phyloP scores from a whole-genome alignment of 2,329 filamentous ascomycete species.

The Aspergillus melleus region DNA sequence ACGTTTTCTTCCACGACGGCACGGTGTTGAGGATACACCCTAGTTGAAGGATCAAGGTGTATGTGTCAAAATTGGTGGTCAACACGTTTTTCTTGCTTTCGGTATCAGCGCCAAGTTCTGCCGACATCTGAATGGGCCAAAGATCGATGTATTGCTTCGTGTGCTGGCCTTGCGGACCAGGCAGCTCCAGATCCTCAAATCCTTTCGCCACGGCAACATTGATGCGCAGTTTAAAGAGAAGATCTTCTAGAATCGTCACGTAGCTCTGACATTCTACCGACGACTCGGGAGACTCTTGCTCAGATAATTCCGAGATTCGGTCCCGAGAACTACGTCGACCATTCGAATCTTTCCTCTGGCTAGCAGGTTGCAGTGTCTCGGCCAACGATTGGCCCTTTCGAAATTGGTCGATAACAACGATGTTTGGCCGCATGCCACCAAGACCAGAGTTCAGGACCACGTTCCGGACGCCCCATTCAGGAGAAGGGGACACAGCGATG shows the following conservation, averaged over 20 bases:
- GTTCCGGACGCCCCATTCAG: slow-evolving; percentile 84
- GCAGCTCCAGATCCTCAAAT: slow-evolving; percentile 74
- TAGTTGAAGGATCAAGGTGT: slow-evolving; percentile 81
- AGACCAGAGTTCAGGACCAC: slow-evolving; percentile 77
- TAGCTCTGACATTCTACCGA: slow-evolving; percentile 73
- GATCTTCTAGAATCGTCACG: slow-evolving; percentile 78
- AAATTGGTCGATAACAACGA: slow-evolving; percentile 77
- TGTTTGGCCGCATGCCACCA: slow-evolving; percentile 86
- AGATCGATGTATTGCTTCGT: slow-evolving; percentile 79
- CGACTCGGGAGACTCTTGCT: slow-evolving; percentile 66
- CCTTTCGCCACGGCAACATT: slow-evolving; percentile 84
- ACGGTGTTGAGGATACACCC: slow-evolving; percentile 83
- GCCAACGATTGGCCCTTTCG: slow-evolving; percentile 60
- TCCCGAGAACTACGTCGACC: slow-evolving; percentile 20
- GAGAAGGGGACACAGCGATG: slow-evolving; percentile 75
- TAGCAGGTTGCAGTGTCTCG: slow-evolving; percentile 54
- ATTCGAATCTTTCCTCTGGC: slow-evolving; percentile 25
- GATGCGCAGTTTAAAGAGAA: slow-evolving; percentile 73
- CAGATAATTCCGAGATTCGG: slow-evolving; percentile 48
- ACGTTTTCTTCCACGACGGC: slow-evolving; percentile 73
- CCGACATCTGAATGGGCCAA: slow-evolving; percentile 94
- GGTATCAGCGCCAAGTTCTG: slow-evolving; percentile 69
- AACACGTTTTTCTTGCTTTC: slow-evolving; percentile 65
- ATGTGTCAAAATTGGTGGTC: slow-evolving; percentile 90
- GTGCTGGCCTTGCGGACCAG: slow-evolving; percentile 57